Evolutionary conservation across 1,284 basidiomycete species (phyloP), one percentile per base, ranked within the genome.

Genomic region (Clitocybe nebularis): DNA sequence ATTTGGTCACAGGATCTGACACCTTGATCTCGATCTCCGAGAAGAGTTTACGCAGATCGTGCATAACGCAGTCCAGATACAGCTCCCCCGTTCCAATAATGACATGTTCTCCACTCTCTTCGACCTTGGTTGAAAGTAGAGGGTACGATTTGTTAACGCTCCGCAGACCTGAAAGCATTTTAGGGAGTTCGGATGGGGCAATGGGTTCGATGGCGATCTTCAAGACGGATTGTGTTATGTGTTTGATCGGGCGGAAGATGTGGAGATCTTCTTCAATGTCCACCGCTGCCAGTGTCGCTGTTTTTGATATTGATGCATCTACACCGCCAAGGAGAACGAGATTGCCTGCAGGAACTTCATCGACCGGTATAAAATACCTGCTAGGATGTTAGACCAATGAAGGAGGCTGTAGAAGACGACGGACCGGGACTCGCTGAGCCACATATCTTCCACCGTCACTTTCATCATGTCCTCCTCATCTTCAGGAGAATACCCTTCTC

Each of bases 1-100:
- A 99, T 61, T 93, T 92, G 19, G 94, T 96, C 21, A 98, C 93
- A 1, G 96, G 96, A 70, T 99, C 96, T 22, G 93, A 97, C 10
- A 99, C 93, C 70, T 99, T 98, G 74, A 99, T 97, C 75, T 99
- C 96, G 54, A 99, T 97, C 71, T 99, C 96, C 34, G 90, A 83
- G 68, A 96, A 99, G 49, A 99, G 62, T 49, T 80, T 80, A 47
- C 96, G 77, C 49, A 99, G 68, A 67, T 99, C 96, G 61, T 99
- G 94, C 83, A 99, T 81, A 33, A 97, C 89, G 52, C 88, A 96
- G 63, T 99, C 96, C 56, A 99, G 74, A 66, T 96, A 98, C 37
- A 99, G 70, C 63, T 99, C 96, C 41, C 96, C 96, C 0, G 96
- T 98, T 35, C 96, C 96, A 49, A 99, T 82, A 41, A 99, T 70